Evolutionary conservation across 768 basidiomycete genomes (phyloP).

Genomic region (Scleroderma citrinum): DNA sequence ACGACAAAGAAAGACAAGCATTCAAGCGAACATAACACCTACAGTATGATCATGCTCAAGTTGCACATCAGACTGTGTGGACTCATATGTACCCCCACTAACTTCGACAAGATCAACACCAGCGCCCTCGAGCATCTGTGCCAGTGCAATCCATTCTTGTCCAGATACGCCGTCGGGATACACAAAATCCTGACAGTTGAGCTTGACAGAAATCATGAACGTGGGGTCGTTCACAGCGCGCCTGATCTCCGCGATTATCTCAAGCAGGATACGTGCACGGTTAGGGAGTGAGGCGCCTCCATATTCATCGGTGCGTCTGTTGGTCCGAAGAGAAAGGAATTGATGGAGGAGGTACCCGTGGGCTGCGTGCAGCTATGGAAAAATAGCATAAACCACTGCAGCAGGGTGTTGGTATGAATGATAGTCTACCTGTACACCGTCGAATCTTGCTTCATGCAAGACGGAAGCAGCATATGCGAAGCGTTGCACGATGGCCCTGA

Average conservation of each 20-base stretch:
- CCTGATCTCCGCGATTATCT: constrained; percentile 40
- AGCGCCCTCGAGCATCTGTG: constrained; percentile 27
- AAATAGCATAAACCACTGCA: neutral
- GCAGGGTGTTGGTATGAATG: too few relatives aligned
- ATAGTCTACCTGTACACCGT: constrained; percentile 47
- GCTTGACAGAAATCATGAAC: constrained; percentile 30
- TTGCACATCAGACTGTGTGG: neutral
- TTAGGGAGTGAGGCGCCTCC: constrained; percentile 47
- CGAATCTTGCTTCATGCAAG: constrained; percentile 55
- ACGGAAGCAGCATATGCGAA: constrained; percentile 52
- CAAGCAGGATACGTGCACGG: constrained; percentile 42
- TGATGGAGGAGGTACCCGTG: constrained; percentile 44
- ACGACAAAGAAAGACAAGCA: neutral
- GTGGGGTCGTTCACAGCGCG: constrained; percentile 28
- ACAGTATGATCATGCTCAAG: neutral
- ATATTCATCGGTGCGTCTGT: constrained; percentile 49
- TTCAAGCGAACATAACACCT: neutral
- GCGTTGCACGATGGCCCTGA: constrained; percentile 42
- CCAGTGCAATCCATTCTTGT: constrained; percentile 28
- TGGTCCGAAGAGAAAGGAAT: constrained; percentile 39
- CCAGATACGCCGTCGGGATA: constrained; percentile 22
- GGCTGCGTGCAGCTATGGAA: constrained; percentile 35
- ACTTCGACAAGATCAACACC: constrained; percentile 38
- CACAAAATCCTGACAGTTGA: constrained; percentile 26
- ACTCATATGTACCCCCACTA: constrained; percentile 34